Base-by-base conservation (phyloP, 495 filamentous ascomycete species). In the Lasiosphaeria hispida region DNA sequence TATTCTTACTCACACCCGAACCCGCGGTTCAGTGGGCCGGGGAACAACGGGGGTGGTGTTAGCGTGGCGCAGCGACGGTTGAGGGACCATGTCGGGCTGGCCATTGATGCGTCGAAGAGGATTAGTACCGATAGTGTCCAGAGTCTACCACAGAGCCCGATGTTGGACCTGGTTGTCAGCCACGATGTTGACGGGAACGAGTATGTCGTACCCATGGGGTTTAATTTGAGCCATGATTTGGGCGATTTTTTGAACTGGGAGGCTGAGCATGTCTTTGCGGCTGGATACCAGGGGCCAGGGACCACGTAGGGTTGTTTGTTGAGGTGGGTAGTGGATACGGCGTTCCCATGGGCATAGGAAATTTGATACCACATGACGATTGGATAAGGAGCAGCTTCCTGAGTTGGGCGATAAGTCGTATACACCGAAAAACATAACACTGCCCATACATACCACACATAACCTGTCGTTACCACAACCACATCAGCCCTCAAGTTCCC, bases 201-300 rank as follows among this genome's bases (percentile, higher is more conserved):
- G 57, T 56, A 72, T 23, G 66, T 74, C 44, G 76, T 81, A 33
- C 77, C 78, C 0, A 82, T 83, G 78, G 78, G 79, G 7, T 83
- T 76, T 61, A 83, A 83, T 50, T 71, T 83, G 11, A 74, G 75
- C 37, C 75, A 81, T 57, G 79, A 83, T 62, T 49, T 82, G 37
- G 76, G 74, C 14, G 79, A 81, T 55, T 83, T 77, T 41, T 61
- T 82, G 14, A 72, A 66, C 36, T 83, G 77, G 78, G 74, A 80
- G 59, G 66, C 72, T 1, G 71, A 78, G 53, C 64, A 78, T 51
- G 70, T 73, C 9, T 73, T 69, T 42, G 68, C 62, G 2, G 65
- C 11, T 3, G 54, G 53, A 15, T 61, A 55, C 23, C 44, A 43
- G 18, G 43, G 43, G 15, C 9, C 15, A 19, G 30, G 43, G 18